Base-by-base conservation (phyloP, 1,284 basidiomycete species). In the Moesziomyces sp. region DNA sequence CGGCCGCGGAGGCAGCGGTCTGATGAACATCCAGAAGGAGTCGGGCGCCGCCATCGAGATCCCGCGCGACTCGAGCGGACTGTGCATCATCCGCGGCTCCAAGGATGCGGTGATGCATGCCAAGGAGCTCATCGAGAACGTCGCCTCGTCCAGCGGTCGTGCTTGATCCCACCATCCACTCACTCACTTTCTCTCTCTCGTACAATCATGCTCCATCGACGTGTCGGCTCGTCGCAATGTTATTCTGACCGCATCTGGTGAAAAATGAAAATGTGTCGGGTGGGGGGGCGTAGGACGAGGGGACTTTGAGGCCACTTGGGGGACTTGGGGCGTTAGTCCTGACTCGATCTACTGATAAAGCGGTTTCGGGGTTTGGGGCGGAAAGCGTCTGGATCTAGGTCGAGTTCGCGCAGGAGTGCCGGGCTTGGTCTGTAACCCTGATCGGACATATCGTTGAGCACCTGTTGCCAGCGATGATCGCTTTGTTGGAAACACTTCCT, bases 11-110 rank as follows among this genome's bases (percentile, higher is more conserved):
- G 79, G 79, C 5, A 56, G 57, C 28, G 79, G 74, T 7, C 73
- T 81, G 21, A 53, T 56, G 55, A 62, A 65, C 60, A 69, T 79
- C 35, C 73, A 81, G 52, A 68, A 57, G 51, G 77, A 80, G 58
- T 71, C 69, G 30, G 76, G 75, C 45, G 73, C 75, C 21, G 50
- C 62, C n/a, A 57, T 81, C 59, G 75, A 80, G 62, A 79, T 81
- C 40, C 78, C 79, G 24, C 55, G 78, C 19, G 77, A 78, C 40
- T 58, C 67, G 10, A 64, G 64, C 26, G 77, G 74, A 38, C 52
- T 77, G 21, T 76, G 76, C 63, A 73, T 78, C 61, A 75, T 81
- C 23, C 64, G 70, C 23, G 79, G 79, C 28, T 67, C 69, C 48
- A 64, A 77, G 61, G 74, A 76, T 13, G 73, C 66, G 8, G 76